Conservation (phyloP, 805 yeast species). For the Maudiozyma saulgeensis region DNA sequence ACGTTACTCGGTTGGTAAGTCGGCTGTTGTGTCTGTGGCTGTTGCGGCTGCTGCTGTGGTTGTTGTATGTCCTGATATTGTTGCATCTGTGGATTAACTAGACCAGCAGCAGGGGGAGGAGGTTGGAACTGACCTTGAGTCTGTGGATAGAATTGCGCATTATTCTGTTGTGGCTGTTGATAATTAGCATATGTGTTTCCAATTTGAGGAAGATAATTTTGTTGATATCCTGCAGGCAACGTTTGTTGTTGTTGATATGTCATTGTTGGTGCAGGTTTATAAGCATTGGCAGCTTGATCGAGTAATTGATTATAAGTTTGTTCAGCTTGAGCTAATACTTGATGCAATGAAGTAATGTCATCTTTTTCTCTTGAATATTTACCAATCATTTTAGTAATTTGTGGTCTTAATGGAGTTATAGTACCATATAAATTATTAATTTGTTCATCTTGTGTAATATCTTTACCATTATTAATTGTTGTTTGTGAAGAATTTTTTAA, state of each 20-base stretch:
- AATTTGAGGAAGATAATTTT: slow-evolving; percentile 6
- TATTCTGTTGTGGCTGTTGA: neutral
- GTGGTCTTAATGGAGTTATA: slow-evolving; percentile 62
- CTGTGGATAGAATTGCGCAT: neutral
- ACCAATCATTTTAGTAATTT: slow-evolving; percentile 65
- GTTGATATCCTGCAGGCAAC: neutral
- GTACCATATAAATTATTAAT: slow-evolving; percentile 66
- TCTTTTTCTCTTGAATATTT: slow-evolving; percentile 68
- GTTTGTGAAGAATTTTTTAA: slow-evolving; percentile 18
- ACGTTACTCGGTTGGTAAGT: neutral
- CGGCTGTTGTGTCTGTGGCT: slow-evolving; percentile 5
- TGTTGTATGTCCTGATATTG: neutral
- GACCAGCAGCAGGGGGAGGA: neutral
- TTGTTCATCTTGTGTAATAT: slow-evolving; percentile 47
- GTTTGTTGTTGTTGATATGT: slow-evolving; percentile 1
- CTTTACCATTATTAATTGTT: slow-evolving; percentile 22
- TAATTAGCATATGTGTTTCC: slow-evolving; percentile 1
- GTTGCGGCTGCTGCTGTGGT: neutral
- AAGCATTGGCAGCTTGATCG: slow-evolving; percentile 38
- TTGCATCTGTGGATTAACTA: neutral
- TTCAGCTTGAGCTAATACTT: slow-evolving; percentile 61
- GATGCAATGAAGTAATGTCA: slow-evolving; percentile 63
- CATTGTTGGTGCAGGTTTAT: slow-evolving; percentile 5
- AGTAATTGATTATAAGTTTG: slow-evolving; percentile 58
- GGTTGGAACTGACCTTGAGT: slow-evolving; percentile 2